phyloP scores from a whole-genome alignment of 2,329 filamentous ascomycete genomes.

The Monilinia fructigena region DNA sequence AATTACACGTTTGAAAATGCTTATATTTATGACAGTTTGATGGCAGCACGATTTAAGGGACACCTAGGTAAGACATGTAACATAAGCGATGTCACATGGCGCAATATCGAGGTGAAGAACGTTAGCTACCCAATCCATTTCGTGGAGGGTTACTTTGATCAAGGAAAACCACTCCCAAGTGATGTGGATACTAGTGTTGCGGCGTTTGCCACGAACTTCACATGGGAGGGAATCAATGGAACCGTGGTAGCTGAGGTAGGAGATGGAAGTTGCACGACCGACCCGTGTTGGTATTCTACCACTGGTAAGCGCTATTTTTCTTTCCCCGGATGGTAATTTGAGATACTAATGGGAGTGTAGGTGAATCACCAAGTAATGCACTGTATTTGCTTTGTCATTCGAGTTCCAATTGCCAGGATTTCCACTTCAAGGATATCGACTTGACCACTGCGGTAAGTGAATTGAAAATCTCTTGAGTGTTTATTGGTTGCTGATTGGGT shows the following conservation, averaged over 20 bases:
- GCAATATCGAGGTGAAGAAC: constrained; percentile 17
- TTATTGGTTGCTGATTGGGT: neutral
- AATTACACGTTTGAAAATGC: constrained; percentile 20
- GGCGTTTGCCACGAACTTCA: constrained; percentile 8
- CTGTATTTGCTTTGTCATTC: constrained; percentile 16
- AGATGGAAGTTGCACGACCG: constrained; percentile 11
- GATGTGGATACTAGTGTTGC: neutral
- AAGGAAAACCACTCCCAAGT: neutral
- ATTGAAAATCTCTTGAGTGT: neutral
- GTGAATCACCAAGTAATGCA: constrained; percentile 14
- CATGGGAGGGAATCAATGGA: constrained; percentile 1
- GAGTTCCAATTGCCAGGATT: constrained; percentile 16
- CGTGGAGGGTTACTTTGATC: constrained; percentile 17
- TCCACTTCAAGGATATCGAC: constrained; percentile 7
- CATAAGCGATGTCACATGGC: constrained; percentile 10
- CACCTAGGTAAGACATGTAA: neutral
- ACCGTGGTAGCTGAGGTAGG: neutral
- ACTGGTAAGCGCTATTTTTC: constrained; percentile 2
- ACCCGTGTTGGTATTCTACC: constrained; percentile 17
- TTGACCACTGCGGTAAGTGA: constrained; percentile 9
- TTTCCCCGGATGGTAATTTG: neutral
- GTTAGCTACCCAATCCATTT: constrained; percentile 20
- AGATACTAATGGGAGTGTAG: neutral
- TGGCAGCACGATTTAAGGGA: constrained; percentile 18
- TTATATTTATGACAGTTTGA: constrained; percentile 13